These are phyloP conservation scores for Epipyxis sp. DNA, from an alignment of 108 stramenopile species.

Conservation along the genomic window DNA sequence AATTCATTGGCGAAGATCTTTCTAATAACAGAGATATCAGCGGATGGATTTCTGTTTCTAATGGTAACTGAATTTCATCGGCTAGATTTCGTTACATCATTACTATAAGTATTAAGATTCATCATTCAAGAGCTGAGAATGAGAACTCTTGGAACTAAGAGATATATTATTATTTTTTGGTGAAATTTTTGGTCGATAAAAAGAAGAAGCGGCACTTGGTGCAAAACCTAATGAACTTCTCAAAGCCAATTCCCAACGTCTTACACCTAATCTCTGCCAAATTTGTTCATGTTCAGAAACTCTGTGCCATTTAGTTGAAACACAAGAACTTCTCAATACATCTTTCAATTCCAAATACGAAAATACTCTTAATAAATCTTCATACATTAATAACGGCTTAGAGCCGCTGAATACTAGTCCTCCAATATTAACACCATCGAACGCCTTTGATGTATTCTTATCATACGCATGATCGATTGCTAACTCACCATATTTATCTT, in stretches of 20 bases:
- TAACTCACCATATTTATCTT: constrained; percentile 23
- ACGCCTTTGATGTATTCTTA: background rate
- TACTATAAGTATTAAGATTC: no score
- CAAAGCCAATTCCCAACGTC: constrained; percentile 30
- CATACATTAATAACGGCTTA: background rate
- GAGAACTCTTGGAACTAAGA: no score
- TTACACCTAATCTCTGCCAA: background rate
- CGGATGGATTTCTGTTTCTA: no score
- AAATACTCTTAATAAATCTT: background rate
- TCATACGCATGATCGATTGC: constrained; percentile 5
- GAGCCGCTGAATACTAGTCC: background rate
- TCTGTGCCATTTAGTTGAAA: constrained; percentile 23
- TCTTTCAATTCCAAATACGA: background rate
- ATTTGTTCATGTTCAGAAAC: background rate
- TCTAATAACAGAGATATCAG: no score
- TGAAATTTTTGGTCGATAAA: no score
- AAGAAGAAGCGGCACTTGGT: constrained; percentile 10
- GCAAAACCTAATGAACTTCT: constrained; percentile 19
- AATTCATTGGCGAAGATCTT: no score
- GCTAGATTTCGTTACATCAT: no score
- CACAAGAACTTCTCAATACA: constrained; percentile 1
- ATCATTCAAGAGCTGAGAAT: no score
- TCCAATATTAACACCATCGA: no score
- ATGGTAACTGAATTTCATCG: no score
- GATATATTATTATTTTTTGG: no score